Evolutionary conservation across 495 filamentous ascomycete genomes (phyloP), one percentile per base, ranked within the genome.

Genomic region (Umbilicaria muhlenbergii): DNA sequence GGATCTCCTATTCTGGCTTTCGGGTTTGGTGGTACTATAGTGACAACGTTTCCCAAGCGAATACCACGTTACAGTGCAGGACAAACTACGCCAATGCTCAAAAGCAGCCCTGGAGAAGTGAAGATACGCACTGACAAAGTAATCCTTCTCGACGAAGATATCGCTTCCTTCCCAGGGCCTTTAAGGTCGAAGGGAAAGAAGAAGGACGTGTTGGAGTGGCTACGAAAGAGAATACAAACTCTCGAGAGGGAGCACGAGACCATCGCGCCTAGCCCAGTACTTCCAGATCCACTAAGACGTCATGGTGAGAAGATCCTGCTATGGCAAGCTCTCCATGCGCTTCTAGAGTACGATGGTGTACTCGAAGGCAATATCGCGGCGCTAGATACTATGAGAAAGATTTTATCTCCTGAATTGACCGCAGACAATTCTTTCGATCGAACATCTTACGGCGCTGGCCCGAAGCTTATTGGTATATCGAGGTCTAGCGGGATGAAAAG

Each of bases 131-230:
- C 71, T 49, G 63, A 81, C 43, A 87, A 76, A 56, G 73, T 80
- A 41, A 57, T 82, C 32, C 78, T 81, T 7, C 54, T 86, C 11
- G 63, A 73, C 34, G 84, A 89, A 37, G 69, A 71, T 7, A 65
- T 91, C 41, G 72, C 75, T 12, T 82, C 75, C 48, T 94, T 96
- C 55, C 92, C 92, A 1, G 92, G 92, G 0, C 89, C 92, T 14
- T 64, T 95, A 10, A 86, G 78, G 64, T 67, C 75, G 31, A 95
- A 96, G 55, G 75, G 77, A 1, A 95, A 89, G 69, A 99, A 96
- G 66, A 96, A 96, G 62, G 92, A 99, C 43, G 71, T 83, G 3
- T 43, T 88, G 33, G 59, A 78, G 4, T 99, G 92, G 91, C 66
- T 99, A 31, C 76, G 64, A 3, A 67, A 70, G 49, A 81, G 78